Conservation (phyloP, 2,329 filamentous ascomycete species). For the Talaromyces funiculosus region DNA sequence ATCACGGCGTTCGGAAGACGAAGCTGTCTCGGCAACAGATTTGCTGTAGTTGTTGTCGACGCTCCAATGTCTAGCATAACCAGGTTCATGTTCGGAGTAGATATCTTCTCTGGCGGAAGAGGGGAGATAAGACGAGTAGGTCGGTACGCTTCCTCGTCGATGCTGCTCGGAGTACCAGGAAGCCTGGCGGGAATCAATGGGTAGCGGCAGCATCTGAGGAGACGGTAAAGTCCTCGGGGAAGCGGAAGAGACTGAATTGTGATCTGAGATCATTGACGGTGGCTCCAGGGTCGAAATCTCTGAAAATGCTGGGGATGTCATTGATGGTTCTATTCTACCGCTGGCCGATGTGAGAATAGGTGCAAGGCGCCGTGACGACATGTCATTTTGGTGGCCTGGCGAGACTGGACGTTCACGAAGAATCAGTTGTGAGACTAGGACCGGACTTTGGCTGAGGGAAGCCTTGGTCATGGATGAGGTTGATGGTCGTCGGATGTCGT, state of each 20-base stretch:
- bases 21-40: conserved; percentile 20
- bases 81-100: conserved; percentile 23
- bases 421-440: conserved; percentile 10
- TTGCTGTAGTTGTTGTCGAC: conserved; percentile 19
- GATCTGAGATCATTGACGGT: conserved; percentile 67
- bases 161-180: conserved; percentile 23
- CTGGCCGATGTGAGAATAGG: conserved; percentile 32
- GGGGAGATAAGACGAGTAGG: conserved; percentile 18
- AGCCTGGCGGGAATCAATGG: conserved; percentile 40
- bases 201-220: conserved; percentile 36
- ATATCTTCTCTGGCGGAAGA: conserved; percentile 17
- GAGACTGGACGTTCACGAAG: conserved; percentile 9
- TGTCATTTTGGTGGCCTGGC: background rate
- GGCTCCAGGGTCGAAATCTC: conserved; percentile 59
- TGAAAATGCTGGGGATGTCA: conserved; percentile 61
- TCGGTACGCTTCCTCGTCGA: conserved; percentile 27
- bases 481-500: conserved; percentile 17
- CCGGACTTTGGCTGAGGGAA: conserved; percentile 8
- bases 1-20: conserved; percentile 23
- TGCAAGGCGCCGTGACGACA: conserved; percentile 19
- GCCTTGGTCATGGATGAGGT: conserved; percentile 20
- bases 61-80: conserved; percentile 18
- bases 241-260: conserved; percentile 56
- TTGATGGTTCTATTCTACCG: conserved; percentile 48
- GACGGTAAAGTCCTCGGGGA: conserved; percentile 48